Percentiles rank a stretch among this genome's conserved stretches.
Evolutionary conservation across 352 stramenopile genomes (phyloP).

Genomic region (Globisporangium parvum): DNA sequence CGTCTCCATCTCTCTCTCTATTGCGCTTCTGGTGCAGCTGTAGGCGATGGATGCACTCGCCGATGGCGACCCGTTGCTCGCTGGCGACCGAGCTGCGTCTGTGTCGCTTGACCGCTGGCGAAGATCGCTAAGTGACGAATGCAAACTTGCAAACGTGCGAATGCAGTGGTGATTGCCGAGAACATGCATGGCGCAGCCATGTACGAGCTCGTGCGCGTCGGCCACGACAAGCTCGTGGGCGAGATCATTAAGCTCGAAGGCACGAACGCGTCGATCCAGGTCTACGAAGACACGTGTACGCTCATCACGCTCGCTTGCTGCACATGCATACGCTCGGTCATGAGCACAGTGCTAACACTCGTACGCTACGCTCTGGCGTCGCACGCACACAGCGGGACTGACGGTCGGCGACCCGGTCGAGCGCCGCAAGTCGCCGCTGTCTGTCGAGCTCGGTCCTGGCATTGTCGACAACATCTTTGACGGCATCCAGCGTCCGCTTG

Average conservation of each 20-base stretch:
- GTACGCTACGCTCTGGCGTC: too few relatives aligned
- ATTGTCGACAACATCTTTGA: slow-evolving; percentile 99
- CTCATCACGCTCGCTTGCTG: background rate
- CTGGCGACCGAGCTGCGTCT: background rate
- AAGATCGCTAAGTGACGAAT: background rate
- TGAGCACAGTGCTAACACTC: background rate
- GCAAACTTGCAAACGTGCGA: background rate
- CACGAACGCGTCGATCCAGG: slow-evolving; percentile 98
- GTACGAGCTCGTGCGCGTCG: slow-evolving; percentile 96
- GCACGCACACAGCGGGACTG: slow-evolving; percentile 76
- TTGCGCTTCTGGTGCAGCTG: background rate
- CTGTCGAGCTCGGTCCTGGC: slow-evolving; percentile 97
- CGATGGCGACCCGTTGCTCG: too few relatives aligned
- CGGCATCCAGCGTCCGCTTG: slow-evolving; percentile 98
- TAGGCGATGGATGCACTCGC: too few relatives aligned
- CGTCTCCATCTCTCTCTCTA: slow-evolving; percentile 10
- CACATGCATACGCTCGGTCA: too few relatives aligned
- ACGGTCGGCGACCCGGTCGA: slow-evolving; percentile 98
- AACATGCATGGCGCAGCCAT: slow-evolving; percentile 99
- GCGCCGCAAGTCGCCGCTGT: slow-evolving; percentile 96
- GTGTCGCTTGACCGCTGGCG: too few relatives aligned
- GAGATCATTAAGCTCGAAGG: slow-evolving; percentile 99
- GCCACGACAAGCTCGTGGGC: slow-evolving; percentile 98
- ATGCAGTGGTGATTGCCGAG: slow-evolving; percentile 96
- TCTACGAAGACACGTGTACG: slow-evolving; percentile 97